Evolutionary conservation across 331 rosid genomes (phyloP).

Genomic region (Ulmus americana): DNA sequence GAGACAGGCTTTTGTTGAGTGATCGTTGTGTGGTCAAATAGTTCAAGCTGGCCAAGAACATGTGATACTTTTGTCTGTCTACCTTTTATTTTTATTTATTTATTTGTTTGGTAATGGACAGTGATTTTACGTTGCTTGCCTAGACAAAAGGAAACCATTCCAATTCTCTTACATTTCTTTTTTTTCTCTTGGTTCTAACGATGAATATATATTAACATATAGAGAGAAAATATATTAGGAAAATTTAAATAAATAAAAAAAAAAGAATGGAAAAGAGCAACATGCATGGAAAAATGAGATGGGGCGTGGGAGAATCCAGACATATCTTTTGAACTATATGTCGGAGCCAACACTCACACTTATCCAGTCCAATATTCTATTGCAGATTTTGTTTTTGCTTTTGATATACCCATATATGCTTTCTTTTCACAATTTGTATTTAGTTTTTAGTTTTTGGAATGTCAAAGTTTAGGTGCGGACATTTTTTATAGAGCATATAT

Average conservation of each 20-base stretch:
- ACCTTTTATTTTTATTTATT: not conserved
- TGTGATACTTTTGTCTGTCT: slow-evolving; percentile 10
- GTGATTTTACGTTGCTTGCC: not conserved
- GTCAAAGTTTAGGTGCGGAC: slow-evolving; percentile 18
- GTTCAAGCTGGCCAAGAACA: slow-evolving; percentile 6
- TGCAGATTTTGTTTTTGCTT: not conserved
- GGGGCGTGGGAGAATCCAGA: slow-evolving; percentile 32
- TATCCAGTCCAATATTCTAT: not conserved
- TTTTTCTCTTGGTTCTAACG: not conserved
- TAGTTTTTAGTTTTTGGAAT: slow-evolving; percentile 14
- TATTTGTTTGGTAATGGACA: too few species aligned
- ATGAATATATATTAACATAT: not conserved
- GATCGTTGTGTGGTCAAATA: slow-evolving; percentile 5
- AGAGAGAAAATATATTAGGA: not conserved
- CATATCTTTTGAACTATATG: slow-evolving; percentile 25
- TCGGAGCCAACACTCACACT: slow-evolving; percentile 26
- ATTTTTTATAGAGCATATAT: slow-evolving; percentile 22
- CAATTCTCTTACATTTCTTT: not conserved
- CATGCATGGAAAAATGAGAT: slow-evolving; percentile 20
- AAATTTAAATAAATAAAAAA: not conserved
- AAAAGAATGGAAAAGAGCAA: not conserved
- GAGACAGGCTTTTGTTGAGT: not conserved
- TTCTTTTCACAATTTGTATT: not conserved
- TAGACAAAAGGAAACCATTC: not conserved
- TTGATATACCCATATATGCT: too few species aligned